Conservation (phyloP, 176 grass and related monocot genomes). For the Paspalum vaginatum region DNA sequence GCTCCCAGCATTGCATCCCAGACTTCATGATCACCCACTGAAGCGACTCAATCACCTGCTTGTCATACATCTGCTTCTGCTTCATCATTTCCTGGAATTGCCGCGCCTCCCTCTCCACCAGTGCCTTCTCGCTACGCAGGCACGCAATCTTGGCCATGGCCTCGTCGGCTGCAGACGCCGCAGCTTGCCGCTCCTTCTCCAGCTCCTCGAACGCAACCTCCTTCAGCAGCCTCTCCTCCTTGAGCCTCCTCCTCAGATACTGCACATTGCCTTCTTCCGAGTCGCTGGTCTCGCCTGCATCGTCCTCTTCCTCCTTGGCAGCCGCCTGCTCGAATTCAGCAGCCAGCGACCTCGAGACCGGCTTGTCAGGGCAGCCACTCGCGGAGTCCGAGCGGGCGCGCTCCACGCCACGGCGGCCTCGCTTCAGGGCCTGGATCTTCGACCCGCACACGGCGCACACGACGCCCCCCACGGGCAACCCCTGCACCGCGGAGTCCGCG, state of each 20-base stretch:
- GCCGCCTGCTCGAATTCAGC: constrained; percentile 46
- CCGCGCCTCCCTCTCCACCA: constrained; percentile 71
- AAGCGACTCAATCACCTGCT: constrained; percentile 67
- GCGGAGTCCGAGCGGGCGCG: not conserved
- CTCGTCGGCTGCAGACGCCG: constrained; percentile 64
- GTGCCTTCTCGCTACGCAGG: constrained; percentile 68
- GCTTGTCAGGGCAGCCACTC: constrained; percentile 13
- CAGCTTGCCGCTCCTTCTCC: constrained; percentile 70
- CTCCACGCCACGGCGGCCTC: constrained; percentile 11
- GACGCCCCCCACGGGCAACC: constrained; percentile 37
- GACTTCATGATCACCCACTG: constrained; percentile 52
- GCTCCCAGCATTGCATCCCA: constrained; percentile 38
- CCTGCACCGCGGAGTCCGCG: constrained; percentile 28
- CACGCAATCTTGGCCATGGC: constrained; percentile 82
- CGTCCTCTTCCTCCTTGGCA: constrained; percentile 28
- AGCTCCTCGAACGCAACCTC: constrained; percentile 50
- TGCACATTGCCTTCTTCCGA: constrained; percentile 39
- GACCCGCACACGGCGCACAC: constrained; percentile 64
- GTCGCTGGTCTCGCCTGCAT: constrained; percentile 25
- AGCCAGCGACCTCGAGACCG: constrained; percentile 28
- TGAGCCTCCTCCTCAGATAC: constrained; percentile 48
- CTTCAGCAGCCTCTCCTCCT: constrained; percentile 57
- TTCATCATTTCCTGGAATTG: constrained; percentile 53
- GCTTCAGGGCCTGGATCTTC: constrained; percentile 53
- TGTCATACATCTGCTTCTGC: constrained; percentile 74